Evolutionary conservation across 805 yeast genomes (phyloP), one percentile per base, ranked within the genome.

Genomic region (Candida hispaniensis): DNA sequence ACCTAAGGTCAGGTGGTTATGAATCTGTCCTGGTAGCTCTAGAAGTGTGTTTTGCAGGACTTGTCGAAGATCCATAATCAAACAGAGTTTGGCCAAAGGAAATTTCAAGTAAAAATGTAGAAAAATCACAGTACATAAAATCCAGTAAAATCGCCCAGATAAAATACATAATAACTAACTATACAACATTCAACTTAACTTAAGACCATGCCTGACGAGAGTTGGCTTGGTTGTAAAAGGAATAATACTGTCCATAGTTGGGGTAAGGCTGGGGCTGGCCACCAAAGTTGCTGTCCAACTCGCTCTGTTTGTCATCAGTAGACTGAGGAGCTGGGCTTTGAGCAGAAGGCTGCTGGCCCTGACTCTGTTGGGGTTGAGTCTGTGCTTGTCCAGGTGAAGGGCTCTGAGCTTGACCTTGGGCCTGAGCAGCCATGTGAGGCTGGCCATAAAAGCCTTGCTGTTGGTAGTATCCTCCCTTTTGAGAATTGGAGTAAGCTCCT

Each of bases 391-490:
- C n/a, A n/a, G n/a, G n/a, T n/a, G n/a, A n/a, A n/a, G 11, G 18
- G 11, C 14, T 18, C 12, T 14, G 26, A 24, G 18, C 18, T 14
- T 22, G 25, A 22, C 9, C 9, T 14, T 22, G 34, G 26, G 21
- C 28, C 14, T 27, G 36, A 13, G 25, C 35, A 24, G 18, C 22
- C 11, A 22, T 27, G 28, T 32, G 21, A 8, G 8, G 21, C 21
- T 19, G 36, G 36, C 18, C 18, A 23, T 32, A 32, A 23, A 32
- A 32, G 6, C 36, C 36, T 28, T 32, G 36, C 36, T 32, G 36
- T 28, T 32, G 36, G 36, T 32, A 32, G 36, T 32, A 32, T 16
- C 36, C 36, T 28, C 24, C 24, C 36, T 32, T 27, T 28, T 32
- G 36, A 10, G 28, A 23, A 3, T 27, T 27, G 9, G 36, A 32